A percentile compares a stretch with the other conserved stretches of the same genome.
These are phyloP conservation scores for Gaillardinia entomophila DNA, from an alignment of 805 yeast genomes.

Conservation along the genomic window DNA sequence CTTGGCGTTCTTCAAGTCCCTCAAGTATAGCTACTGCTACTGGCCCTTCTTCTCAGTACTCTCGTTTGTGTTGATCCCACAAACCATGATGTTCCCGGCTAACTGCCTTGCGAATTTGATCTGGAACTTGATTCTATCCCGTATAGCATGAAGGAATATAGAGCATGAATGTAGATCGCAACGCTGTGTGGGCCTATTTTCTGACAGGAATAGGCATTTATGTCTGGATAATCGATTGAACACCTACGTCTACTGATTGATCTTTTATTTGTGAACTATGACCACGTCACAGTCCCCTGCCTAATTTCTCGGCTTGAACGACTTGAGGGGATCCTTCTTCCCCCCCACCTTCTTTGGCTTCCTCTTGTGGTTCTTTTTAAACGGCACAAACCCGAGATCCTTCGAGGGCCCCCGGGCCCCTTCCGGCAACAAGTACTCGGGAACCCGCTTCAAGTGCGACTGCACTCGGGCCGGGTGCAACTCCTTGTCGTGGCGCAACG, in stretches of 20 bases:
- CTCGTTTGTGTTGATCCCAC: slow-evolving; percentile 45
- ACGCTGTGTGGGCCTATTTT: too few species aligned
- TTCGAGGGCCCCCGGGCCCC: slow-evolving; percentile 54
- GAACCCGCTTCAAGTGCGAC: slow-evolving; percentile 83
- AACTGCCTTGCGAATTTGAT: slow-evolving; percentile 52
- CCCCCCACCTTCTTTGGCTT: slow-evolving; percentile 26
- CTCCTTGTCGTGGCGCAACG: slow-evolving; percentile 88
- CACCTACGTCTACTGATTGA: too few species aligned
- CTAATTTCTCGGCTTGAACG: slow-evolving; percentile 17
- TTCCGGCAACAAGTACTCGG: slow-evolving; percentile 84
- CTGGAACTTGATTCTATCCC: slow-evolving; percentile 52
- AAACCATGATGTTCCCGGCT: slow-evolving; percentile 48
- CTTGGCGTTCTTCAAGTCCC: slow-evolving; percentile 38
- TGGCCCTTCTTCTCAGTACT: slow-evolving; percentile 57
- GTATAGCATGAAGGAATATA: too few species aligned
- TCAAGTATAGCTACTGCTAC: slow-evolving; percentile 47
- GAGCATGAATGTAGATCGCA: too few species aligned
- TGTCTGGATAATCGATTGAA: too few species aligned
- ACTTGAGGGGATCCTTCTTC: slow-evolving; percentile 64
- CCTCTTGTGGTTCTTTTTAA: slow-evolving; percentile 48
- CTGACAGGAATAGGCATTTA: too few species aligned
- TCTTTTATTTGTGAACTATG: too few species aligned
- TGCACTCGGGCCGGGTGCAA: slow-evolving; percentile 79
- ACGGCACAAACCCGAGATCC: slow-evolving; percentile 68
- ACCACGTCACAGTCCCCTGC: too few species aligned